phyloP scores from a whole-genome alignment of 441 rosid genomes.

The Brassica hybrid region DNA sequence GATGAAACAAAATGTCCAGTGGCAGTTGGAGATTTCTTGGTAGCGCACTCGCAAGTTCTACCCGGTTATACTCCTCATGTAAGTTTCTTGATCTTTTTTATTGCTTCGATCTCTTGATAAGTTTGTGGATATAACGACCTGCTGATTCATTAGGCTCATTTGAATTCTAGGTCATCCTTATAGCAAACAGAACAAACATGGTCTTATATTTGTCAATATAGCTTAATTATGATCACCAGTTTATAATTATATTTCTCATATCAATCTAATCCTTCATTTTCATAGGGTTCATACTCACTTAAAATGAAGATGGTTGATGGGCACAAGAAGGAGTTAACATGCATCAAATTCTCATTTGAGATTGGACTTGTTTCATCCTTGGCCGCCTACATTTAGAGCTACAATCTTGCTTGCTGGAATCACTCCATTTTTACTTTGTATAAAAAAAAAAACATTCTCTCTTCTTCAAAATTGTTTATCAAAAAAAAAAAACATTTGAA shows the following conservation, averaged over 20 bases:
- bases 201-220: neutral
- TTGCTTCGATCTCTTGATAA: too few species aligned
- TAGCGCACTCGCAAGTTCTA: neutral
- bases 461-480: neutral
- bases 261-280: neutral
- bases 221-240: neutral
- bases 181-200: too few species aligned
- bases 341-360: neutral
- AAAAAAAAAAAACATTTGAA: neutral
- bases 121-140: neutral
- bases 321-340: neutral
- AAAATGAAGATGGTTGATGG: conserved; percentile 3
- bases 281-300: neutral
- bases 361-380: neutral
- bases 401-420: neutral
- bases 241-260: neutral
- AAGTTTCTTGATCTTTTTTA: neutral
- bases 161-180: neutral
- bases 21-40: neutral
- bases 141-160: neutral
- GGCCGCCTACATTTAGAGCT: neutral
- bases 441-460: neutral
- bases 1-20: neutral
- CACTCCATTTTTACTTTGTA: neutral
- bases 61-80: neutral